A percentile compares a stretch with the other conserved stretches of the same genome.
These are phyloP conservation scores for Bifiguratus adelaidae DNA, from an alignment of 192 early-diverging fungal genomes.

Conservation along the genomic window DNA sequence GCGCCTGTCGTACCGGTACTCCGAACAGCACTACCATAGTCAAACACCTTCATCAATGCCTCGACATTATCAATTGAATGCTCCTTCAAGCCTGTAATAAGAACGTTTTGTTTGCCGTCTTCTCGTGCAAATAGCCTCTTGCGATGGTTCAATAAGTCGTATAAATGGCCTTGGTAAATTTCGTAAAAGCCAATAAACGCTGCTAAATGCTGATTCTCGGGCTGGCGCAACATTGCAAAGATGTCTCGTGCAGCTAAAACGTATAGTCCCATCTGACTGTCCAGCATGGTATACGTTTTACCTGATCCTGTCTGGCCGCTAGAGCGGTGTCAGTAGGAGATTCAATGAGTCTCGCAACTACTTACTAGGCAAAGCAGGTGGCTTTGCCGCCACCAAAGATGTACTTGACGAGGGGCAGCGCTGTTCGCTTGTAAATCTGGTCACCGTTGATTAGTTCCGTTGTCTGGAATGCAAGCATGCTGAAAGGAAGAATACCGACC, in stretches of 20 bases:
- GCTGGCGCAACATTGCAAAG: slow-evolving; percentile 59
- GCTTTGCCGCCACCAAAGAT: slow-evolving; percentile 94
- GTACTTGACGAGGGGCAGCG: slow-evolving; percentile 88
- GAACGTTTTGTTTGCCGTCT: slow-evolving; percentile 91
- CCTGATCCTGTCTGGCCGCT: slow-evolving; percentile 81
- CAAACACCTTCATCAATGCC: slow-evolving; percentile 87
- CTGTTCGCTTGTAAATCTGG: slow-evolving; percentile 87
- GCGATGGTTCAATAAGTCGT: slow-evolving; percentile 84
- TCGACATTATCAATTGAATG: slow-evolving; percentile 78
- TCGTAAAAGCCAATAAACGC: slow-evolving; percentile 92
- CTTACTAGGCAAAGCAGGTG: slow-evolving; percentile 96
- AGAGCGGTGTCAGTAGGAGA: background rate
- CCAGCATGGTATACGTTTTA: slow-evolving; percentile 97
- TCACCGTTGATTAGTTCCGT: slow-evolving; percentile 12
- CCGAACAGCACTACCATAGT: slow-evolving; percentile 77
- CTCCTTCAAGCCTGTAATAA: slow-evolving; percentile 84
- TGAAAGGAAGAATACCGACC: too few species aligned
- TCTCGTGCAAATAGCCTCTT: slow-evolving; percentile 93
- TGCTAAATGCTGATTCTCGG: slow-evolving; percentile 62
- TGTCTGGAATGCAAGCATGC: too few species aligned
- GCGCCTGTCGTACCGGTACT: slow-evolving; percentile 95
- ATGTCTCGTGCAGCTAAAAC: slow-evolving; percentile 89
- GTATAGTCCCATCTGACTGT: slow-evolving; percentile 79
- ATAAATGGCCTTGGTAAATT: slow-evolving; percentile 94
- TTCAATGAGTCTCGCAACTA: background rate